These are phyloP conservation scores for Clarireedia paspali DNA, from an alignment of 2,329 filamentous ascomycete species.

Conservation along the genomic window DNA sequence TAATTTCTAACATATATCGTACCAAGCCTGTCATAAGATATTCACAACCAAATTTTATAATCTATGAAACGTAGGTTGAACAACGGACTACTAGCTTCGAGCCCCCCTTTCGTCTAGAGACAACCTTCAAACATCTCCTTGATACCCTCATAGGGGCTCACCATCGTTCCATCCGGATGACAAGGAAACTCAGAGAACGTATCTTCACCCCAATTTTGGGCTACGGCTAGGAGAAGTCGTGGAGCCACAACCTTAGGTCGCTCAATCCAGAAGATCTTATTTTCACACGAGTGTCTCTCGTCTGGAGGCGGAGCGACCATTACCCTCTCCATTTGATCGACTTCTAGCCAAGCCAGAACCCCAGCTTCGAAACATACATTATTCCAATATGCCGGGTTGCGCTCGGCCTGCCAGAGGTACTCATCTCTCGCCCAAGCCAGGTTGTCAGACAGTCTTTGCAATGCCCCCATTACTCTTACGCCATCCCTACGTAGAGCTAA, in stretches of 20 bases:
- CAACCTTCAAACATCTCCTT: neutral
- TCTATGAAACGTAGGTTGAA: too few relatives aligned
- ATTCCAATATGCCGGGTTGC: neutral
- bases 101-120: too few relatives aligned
- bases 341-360: neutral
- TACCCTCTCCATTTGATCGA: neutral
- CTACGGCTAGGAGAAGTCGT: too few relatives aligned
- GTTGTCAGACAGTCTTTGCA: neutral
- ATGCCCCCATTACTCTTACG: too few relatives aligned
- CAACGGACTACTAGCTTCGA: too few relatives aligned
- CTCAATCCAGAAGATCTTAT: neutral
- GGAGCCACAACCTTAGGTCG: neutral
- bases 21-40: too few relatives aligned
- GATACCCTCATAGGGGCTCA: neutral
- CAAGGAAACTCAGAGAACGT: neutral
- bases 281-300: neutral
- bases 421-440: neutral
- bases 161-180: neutral
- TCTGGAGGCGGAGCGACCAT: neutral
- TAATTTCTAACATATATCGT: too few relatives aligned
- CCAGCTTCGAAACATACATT: neutral
- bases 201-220: too few relatives aligned
- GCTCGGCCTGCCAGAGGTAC: neutral
- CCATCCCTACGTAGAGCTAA: too few relatives aligned
- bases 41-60: too few relatives aligned